Percentiles rank a stretch among this genome's conserved stretches.
phyloP scores from a whole-genome alignment of 352 stramenopile genomes.

The Plasmopara viticola region DNA sequence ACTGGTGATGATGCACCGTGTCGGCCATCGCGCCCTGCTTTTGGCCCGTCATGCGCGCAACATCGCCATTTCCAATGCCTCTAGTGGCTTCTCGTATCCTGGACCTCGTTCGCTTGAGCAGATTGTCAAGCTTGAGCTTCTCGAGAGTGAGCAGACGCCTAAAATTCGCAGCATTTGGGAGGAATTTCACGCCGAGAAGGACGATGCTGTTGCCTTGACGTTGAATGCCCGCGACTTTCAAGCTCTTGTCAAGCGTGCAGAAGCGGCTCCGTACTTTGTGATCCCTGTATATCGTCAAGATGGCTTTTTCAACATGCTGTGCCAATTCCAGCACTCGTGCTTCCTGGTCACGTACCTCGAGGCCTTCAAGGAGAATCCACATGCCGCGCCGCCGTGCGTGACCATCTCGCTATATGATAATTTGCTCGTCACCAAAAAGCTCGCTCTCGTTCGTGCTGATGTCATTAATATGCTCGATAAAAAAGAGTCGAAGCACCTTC shows the following conservation, averaged over 20 bases:
- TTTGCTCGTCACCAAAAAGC: constrained; percentile 62
- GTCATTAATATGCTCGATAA: constrained; percentile 86
- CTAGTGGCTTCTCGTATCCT: constrained; percentile 75
- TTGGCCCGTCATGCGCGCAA: constrained; percentile 6
- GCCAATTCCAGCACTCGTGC: constrained; percentile 86
- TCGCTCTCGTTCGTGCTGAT: constrained; percentile 67
- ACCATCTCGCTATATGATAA: constrained; percentile 79
- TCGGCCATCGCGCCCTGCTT: constrained; percentile 6
- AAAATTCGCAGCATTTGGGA: constrained; percentile 73
- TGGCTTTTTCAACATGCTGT: constrained; percentile 86
- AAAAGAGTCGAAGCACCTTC: constrained; percentile 59
- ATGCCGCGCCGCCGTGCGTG: constrained; percentile 63
- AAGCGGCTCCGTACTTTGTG: constrained; percentile 63
- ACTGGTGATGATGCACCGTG: not conserved
- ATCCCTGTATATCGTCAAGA: constrained; percentile 80
- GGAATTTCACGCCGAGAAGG: constrained; percentile 70
- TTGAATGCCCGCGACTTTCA: constrained; percentile 37
- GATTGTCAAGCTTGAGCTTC: constrained; percentile 79
- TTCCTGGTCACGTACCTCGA: constrained; percentile 85
- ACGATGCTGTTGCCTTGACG: constrained; percentile 57
- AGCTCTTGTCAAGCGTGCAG: constrained; percentile 41
- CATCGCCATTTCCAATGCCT: constrained; percentile 10
- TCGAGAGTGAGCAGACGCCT: constrained; percentile 53
- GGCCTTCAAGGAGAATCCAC: constrained; percentile 82
- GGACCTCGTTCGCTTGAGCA: constrained; percentile 69